These are phyloP conservation scores for Imleria badia DNA, from an alignment of 768 basidiomycete species.

Conservation along the genomic window DNA sequence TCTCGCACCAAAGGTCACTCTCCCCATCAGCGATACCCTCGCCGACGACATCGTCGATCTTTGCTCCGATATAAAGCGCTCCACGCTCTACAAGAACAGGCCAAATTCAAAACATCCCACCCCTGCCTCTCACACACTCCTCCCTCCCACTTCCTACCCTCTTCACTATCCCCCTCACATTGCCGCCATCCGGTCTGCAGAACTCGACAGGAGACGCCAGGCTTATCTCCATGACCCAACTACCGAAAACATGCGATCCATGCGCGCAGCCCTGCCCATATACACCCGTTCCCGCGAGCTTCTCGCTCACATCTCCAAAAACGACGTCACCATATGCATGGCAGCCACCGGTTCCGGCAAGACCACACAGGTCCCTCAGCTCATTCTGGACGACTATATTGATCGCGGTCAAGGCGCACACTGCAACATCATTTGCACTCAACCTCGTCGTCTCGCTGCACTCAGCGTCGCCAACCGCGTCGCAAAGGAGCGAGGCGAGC, in stretches of 20 bases:
- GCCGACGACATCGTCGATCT: constrained; percentile 73
- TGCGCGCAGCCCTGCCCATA: constrained; percentile 73
- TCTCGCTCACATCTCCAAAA: constrained; percentile 61
- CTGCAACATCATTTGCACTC: constrained; percentile 92
- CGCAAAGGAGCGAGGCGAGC: constrained; percentile 81
- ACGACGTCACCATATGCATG: constrained; percentile 89
- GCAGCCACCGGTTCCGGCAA: constrained; percentile 92
- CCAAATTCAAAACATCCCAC: constrained; percentile 36
- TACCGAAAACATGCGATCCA: constrained; percentile 63
- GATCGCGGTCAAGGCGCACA: constrained; percentile 72
- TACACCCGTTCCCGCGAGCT: constrained; percentile 66
- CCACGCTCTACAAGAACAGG: constrained; percentile 63
- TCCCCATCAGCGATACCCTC: constrained; percentile 61
- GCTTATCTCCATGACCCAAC: constrained; percentile 60
- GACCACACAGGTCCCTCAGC: constrained; percentile 92
- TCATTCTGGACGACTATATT: constrained; percentile 85
- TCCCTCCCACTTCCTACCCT: constrained; percentile 18
- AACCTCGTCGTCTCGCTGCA: constrained; percentile 88
- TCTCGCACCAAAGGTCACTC: constrained; percentile 65
- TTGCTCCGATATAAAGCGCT: constrained; percentile 62
- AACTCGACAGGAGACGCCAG: constrained; percentile 52
- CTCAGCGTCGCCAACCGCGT: constrained; percentile 91
- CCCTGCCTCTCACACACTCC: background rate
- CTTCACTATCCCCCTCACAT: constrained; percentile 31
- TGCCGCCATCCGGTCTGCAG: constrained; percentile 54